Base-by-base conservation (phyloP, 805 yeast species). In the Yarrowia porcina region DNA sequence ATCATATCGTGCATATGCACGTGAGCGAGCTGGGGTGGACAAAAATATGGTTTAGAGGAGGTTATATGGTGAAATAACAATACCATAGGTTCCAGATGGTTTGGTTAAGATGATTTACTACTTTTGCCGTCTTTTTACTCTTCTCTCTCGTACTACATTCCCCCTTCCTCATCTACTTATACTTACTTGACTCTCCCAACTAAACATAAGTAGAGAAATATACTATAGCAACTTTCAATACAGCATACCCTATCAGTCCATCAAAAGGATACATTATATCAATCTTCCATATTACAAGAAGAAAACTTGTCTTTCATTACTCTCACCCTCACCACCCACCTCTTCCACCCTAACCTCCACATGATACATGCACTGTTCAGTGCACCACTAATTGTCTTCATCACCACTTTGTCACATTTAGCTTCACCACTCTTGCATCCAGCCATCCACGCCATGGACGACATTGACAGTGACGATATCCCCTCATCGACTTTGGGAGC, bases 391-490 rank as follows among this genome's bases (percentile, higher is more conserved):
- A 27, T 28, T 45, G n/a, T n/a, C n/a, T n/a, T n/a, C n/a, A n/a
- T n/a, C n/a, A n/a, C n/a, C n/a, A n/a, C n/a, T n/a, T n/a, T n/a
- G 32, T 44, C 50, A 18, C 36, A 30, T 30, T 45, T 45, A 45
- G 52, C 52, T 45, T 45, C 20, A 45, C 52, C 50, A 44, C 38
- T 32, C 38, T 27, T 20, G 15, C 35, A 32, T 28, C 21, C 30
- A n/a, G 30, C 13, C 38, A 47, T 13, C 54, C 35, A 17, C 59
- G 30, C 42, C 32, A 52, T 52, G 59, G 59, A 52, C 42, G 59
- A 52, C 59, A 52, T 52, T 35, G 59, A 52, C 25, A 52, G 59
- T n/a, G 59, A 52, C 44, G 59, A 36, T 18, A 36, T 52, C 59
- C 42, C 59, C 12, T 52, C 59, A 25, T 52, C 59, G 44, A 52